Evolutionary conservation across 2,329 filamentous ascomycete species (phyloP).

Genomic region (Sclerotinia borealis): DNA sequence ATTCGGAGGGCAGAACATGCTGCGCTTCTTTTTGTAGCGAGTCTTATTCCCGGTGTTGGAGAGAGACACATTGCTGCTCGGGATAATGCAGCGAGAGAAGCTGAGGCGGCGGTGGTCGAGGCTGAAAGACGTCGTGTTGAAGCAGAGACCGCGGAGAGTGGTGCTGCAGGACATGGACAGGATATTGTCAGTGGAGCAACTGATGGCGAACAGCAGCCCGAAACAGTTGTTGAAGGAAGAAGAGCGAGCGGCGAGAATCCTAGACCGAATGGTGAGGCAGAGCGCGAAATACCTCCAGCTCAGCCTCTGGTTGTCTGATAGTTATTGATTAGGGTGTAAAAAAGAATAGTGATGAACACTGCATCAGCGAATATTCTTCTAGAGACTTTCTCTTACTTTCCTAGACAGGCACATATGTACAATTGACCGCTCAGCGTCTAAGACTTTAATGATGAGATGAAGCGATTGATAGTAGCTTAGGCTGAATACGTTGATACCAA

Average conservation of each 20-base stretch:
- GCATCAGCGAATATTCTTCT: background rate
- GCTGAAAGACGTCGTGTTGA: conserved; percentile 12
- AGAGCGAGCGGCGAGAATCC: conserved; percentile 6
- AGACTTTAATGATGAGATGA: background rate
- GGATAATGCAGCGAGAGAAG: conserved; percentile 30
- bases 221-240: background rate
- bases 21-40: conserved; percentile 57
- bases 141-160: conserved; percentile 15
- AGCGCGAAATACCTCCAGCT: conserved; percentile 8
- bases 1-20: conserved; percentile 52
- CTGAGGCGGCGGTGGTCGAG: conserved; percentile 21
- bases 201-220: background rate
- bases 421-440: background rate
- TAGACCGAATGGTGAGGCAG: conserved; percentile 1
- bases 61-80: conserved; percentile 52
- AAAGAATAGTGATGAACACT: background rate
- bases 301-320: conserved; percentile 19
- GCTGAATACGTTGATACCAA: background rate
- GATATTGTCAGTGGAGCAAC: background rate
- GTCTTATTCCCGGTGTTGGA: conserved; percentile 58
- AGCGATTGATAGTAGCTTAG: background rate
- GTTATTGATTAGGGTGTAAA: background rate
- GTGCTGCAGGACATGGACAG: background rate
- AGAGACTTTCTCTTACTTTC: background rate
- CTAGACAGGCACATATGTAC: background rate